A percentile compares a stretch with the other conserved stretches of the same genome.
Evolutionary conservation across 148 eudicot genomes (phyloP).

Genomic region (Polygonum aviculare): DNA sequence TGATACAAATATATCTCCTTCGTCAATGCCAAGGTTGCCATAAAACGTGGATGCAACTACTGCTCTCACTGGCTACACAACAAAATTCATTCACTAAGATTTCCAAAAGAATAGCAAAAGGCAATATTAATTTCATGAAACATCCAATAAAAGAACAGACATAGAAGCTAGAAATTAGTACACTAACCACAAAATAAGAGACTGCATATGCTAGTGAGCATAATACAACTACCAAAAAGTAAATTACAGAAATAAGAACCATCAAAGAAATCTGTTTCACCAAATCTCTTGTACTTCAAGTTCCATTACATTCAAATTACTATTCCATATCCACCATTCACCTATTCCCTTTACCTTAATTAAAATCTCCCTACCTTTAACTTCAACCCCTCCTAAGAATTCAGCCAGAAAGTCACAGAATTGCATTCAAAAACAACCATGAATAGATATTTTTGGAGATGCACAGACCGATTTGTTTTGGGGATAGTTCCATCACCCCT

Average conservation of each 20-base stretch:
- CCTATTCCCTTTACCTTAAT: neutral
- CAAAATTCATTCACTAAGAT: neutral
- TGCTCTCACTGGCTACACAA: conserved; percentile 56
- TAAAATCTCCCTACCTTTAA: neutral
- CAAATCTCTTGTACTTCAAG: neutral
- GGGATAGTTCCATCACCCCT: neutral
- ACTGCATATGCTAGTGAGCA: neutral
- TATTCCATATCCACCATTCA: neutral
- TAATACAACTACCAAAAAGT: neutral
- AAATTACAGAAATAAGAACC: neutral
- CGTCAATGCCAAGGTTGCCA: conserved; percentile 66
- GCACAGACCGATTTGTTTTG: neutral
- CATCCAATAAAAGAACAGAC: neutral
- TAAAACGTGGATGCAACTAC: conserved; percentile 72
- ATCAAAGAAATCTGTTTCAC: neutral
- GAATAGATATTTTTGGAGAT: neutral
- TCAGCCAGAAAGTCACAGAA: neutral
- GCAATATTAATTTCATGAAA: neutral
- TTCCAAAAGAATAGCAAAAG: neutral
- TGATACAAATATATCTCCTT: conserved; percentile 81
- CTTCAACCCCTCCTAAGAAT: neutral
- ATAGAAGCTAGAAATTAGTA: neutral
- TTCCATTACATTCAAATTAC: neutral
- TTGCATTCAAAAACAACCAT: neutral
- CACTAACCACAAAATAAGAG: neutral